Evolutionary conservation across 2,329 filamentous ascomycete species (phyloP), one percentile per base, ranked within the genome.

Genomic region (Teratosphaeria epicoccoides): DNA sequence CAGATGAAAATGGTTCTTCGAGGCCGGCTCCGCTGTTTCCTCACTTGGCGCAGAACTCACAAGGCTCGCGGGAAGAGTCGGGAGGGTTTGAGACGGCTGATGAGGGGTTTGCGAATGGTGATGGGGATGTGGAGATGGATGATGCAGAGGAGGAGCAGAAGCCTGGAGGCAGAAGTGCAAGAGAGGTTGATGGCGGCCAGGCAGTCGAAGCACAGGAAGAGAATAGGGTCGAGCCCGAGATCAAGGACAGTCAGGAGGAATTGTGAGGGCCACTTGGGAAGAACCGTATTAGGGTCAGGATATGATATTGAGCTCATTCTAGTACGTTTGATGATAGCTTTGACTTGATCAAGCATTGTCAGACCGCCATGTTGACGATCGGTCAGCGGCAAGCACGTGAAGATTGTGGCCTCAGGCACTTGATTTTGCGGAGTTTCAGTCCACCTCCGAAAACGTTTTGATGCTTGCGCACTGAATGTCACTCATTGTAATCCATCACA

Each of bases 61-160:
- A 26, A 26, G 28, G 43, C 20, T 43, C 24, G 29, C 22, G 37
- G 10, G 14, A 22, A 22, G 12, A 20, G 40, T 49, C 46, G 17
- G 22, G 24, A 11, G 29, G 22, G 10, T 52, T 46, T 14, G 25
- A 20, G 33, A 20, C 37, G n/a, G 47, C 17, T 12, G 44, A 47
- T 48, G 45, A 54, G 20, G 44, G 51, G 17, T n/a, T 29, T 29
- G 43, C 14, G 40, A 25, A 50, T 45, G 47, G 47, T 20, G 25
- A 45, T 40, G 50, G 17, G n/a, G 23, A 47, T 25, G 49, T 43
- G 26, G 20, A 40, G 22, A 43, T 40, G 47, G 43, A 7, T 6
- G 47, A 44, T 14, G 33, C 24, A 9, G 28, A 46, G 17, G 28
- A 46, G 3, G 20, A 40, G 4, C n/a, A 14, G 14, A 40, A 17